A percentile compares a stretch with the other conserved stretches of the same genome.
phyloP scores from a whole-genome alignment of 257 asterid genomes.

The Galeopsis tetrahit region DNA sequence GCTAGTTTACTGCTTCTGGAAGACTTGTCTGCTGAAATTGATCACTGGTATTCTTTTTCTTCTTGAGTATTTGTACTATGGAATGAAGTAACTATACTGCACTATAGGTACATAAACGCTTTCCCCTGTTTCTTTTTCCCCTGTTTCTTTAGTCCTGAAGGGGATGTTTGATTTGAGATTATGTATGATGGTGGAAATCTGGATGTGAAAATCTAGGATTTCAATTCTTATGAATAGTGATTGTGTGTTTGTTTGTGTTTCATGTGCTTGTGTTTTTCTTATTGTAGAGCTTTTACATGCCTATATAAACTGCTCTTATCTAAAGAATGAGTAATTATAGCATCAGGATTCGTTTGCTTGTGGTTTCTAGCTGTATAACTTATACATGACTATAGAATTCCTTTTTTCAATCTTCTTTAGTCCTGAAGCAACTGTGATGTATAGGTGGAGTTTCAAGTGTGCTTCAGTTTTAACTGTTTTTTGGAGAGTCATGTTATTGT shows the following conservation, averaged over 20 bases:
- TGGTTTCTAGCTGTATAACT: background rate
- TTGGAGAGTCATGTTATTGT: conserved; percentile 3
- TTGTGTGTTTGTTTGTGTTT: background rate
- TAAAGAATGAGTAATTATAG: background rate
- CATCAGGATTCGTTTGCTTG: background rate
- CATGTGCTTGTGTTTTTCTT: too few relatives aligned
- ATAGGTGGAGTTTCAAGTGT: background rate
- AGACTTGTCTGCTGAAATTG: too few relatives aligned
- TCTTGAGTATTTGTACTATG: too few relatives aligned
- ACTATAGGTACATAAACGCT: background rate
- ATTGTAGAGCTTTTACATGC: too few relatives aligned
- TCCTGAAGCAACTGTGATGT: background rate
- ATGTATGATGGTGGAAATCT: background rate
- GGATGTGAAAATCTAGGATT: background rate
- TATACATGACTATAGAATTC: background rate
- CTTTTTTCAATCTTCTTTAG: background rate
- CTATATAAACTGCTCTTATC: background rate
- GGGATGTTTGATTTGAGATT: background rate
- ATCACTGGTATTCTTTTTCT: too few relatives aligned
- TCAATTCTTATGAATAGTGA: background rate
- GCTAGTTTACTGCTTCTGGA: too few relatives aligned
- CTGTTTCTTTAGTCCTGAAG: too few relatives aligned
- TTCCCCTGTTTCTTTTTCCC: too few relatives aligned
- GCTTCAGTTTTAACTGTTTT: background rate
- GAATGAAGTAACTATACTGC: conserved; percentile 6